phyloP scores from a whole-genome alignment of 192 early-diverging fungal genomes.

The Phlyctochytrium planicorne region DNA sequence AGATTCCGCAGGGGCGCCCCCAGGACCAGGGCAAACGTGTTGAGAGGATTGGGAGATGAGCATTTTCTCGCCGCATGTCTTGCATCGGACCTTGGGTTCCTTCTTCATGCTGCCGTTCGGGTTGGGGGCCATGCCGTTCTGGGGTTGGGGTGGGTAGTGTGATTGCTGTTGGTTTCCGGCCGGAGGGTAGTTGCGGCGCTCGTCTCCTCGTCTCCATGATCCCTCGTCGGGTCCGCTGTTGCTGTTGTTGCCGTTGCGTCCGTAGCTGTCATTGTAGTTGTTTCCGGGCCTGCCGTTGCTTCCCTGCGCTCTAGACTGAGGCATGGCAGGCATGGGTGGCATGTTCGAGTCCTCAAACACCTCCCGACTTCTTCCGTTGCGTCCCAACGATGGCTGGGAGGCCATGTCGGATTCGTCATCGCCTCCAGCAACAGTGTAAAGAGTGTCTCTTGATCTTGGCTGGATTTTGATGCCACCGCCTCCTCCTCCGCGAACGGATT shows the following conservation, averaged over 20 bases:
- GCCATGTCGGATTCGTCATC: not conserved
- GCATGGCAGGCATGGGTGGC: not conserved
- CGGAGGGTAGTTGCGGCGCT: no score
- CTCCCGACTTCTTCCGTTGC: no score
- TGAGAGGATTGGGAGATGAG: not conserved
- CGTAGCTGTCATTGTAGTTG: not conserved
- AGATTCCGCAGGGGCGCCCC: not conserved
- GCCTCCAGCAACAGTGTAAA: constrained; percentile 2
- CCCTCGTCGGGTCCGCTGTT: not conserved
- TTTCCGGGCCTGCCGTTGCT: not conserved
- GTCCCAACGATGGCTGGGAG: not conserved
- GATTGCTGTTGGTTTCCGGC: no score
- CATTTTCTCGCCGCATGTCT: constrained; percentile 26
- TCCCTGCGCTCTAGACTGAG: no score
- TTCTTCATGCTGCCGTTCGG: not conserved
- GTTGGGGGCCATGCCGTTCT: not conserved
- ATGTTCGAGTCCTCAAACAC: no score
- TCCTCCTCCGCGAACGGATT: no score
- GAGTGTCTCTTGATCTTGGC: not conserved
- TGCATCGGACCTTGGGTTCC: constrained; percentile 26
- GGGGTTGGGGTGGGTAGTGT: not conserved
- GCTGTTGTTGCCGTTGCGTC: not conserved
- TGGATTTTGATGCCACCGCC: not conserved
- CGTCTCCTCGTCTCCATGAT: not conserved
- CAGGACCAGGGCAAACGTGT: constrained; percentile 15